phyloP scores from a whole-genome alignment of 306 rosid genomes.

The Hylodesmum podocarpum region DNA sequence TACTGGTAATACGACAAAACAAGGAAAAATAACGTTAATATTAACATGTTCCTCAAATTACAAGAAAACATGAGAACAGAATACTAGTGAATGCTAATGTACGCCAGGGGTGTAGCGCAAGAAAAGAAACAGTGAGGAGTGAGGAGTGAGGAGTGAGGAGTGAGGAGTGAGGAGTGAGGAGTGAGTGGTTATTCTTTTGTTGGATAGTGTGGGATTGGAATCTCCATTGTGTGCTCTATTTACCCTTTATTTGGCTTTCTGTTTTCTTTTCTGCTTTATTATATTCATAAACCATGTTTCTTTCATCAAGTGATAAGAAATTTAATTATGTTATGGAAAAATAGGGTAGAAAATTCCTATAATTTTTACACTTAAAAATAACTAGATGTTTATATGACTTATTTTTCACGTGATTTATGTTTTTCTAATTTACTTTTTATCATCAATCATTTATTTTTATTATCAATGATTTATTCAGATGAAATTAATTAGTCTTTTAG shows the following conservation, averaged over 20 bases:
- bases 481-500: no score
- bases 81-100: slow-evolving; percentile 23
- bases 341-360: no score
- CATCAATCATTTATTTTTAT: no score
- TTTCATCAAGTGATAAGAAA: no score
- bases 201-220: slow-evolving; percentile 31
- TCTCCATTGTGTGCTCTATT: neutral
- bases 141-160: no score
- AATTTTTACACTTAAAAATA: no score
- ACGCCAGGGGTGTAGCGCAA: slow-evolving; percentile 8
- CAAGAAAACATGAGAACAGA: neutral
- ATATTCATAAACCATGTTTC: no score
- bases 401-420: no score
- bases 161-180: neutral
- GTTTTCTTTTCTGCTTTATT: neutral
- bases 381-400: no score
- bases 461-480: no score
- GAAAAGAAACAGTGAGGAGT: neutral
- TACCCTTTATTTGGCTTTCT: neutral
- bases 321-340: no score
- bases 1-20: neutral
- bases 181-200: slow-evolving; percentile 27
- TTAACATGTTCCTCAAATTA: neutral
- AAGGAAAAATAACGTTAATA: neutral
- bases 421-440: no score